Conservation (phyloP, 108 stramenopile species). For the Skeletonema costatum region DNA sequence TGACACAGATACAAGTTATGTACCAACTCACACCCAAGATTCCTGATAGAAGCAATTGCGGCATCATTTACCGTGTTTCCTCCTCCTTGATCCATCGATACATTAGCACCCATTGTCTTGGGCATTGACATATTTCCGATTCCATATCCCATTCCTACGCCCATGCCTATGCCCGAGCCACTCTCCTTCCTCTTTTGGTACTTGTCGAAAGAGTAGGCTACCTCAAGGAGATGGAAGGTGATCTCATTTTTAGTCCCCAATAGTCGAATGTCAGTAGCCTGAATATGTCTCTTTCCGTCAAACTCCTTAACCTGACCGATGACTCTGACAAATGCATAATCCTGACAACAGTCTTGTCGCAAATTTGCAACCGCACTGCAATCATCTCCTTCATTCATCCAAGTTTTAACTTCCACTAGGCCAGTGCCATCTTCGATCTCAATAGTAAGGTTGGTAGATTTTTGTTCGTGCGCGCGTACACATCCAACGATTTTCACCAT, state of each 20-base stretch:
- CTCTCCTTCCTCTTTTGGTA: constrained; percentile 25
- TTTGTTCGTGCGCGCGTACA: constrained; percentile 53
- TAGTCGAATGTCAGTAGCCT: constrained; percentile 70
- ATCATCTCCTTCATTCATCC: constrained; percentile 65
- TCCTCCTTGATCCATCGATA: constrained; percentile 15
- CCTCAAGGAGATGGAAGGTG: constrained; percentile 85
- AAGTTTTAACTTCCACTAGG: constrained; percentile 75
- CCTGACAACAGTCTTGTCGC: constrained; percentile 46
- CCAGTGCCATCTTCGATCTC: constrained; percentile 90
- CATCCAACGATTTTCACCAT: constrained; percentile 77
- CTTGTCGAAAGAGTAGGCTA: constrained; percentile 69
- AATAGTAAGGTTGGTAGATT: constrained; percentile 65
- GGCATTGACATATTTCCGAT: constrained; percentile 50
- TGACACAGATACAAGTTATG: background rate
- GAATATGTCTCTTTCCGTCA: constrained; percentile 61
- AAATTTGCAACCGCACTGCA: constrained; percentile 53
- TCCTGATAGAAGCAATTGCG: constrained; percentile 10
- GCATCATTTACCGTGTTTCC: constrained; percentile 23
- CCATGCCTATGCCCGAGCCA: background rate
- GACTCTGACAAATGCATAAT: constrained; percentile 69
- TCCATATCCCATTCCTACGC: constrained; percentile 36
- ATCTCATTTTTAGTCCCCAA: constrained; percentile 73
- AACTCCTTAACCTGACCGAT: constrained; percentile 78
- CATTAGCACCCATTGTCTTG: background rate
- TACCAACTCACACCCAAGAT: constrained; percentile 25